These are phyloP conservation scores for Coccomyxa subellipsoidea DNA, from an alignment of 163 green algal species.

Conservation along the genomic window DNA sequence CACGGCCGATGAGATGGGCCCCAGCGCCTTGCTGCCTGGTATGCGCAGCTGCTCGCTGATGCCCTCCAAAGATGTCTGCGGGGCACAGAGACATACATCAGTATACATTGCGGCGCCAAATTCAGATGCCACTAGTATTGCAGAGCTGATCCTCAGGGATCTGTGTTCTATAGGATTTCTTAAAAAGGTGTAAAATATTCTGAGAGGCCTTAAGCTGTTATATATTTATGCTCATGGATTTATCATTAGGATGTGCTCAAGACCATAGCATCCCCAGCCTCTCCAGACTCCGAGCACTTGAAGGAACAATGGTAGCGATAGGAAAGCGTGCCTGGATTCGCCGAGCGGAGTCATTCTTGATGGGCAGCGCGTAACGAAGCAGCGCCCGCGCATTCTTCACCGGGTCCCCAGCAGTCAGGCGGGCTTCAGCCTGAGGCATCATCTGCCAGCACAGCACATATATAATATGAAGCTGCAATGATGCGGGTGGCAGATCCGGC, in stretches of 20 bases:
- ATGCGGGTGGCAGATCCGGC: no score
- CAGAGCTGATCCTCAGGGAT: no score
- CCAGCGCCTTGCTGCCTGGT: constrained; percentile 79
- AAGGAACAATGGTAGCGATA: no score
- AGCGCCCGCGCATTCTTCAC: constrained; percentile 91
- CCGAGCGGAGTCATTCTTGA: constrained; percentile 90
- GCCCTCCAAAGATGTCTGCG: constrained; percentile 71
- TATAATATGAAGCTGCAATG: no score
- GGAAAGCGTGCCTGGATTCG: constrained; percentile 79
- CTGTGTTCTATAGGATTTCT: no score
- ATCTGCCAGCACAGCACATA: constrained; percentile 22
- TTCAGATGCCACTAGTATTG: neutral
- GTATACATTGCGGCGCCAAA: neutral
- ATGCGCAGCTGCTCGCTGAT: constrained; percentile 81
- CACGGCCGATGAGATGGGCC: constrained; percentile 44
- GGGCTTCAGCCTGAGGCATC: constrained; percentile 22
- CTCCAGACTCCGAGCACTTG: no score
- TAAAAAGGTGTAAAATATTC: no score
- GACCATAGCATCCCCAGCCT: no score
- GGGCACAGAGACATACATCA: neutral
- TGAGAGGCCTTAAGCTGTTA: no score
- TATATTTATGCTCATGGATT: no score
- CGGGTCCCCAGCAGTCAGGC: constrained; percentile 54
- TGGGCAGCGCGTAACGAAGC: constrained; percentile 90
- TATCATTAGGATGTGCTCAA: no score